A percentile compares a stretch with the other conserved stretches of the same genome.
These are phyloP conservation scores for Cutaneotrichosporon dermatis DNA, from an alignment of 1,284 basidiomycete species.

Conservation along the genomic window DNA sequence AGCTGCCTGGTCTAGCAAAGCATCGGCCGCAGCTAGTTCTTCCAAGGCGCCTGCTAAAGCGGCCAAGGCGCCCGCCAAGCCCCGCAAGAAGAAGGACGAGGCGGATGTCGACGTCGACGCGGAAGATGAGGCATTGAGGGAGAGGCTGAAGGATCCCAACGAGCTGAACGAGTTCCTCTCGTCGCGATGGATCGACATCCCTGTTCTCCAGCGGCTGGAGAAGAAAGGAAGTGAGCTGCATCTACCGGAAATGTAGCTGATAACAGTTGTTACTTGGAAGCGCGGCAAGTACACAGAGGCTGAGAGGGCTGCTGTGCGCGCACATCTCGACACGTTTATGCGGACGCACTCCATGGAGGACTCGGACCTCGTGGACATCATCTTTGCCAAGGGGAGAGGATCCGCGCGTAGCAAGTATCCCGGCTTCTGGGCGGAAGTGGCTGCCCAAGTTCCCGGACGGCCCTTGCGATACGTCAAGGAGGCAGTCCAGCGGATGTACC, in stretches of 20 bases:
- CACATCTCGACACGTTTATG: conserved; percentile 26
- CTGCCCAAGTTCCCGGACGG: conserved; percentile 34
- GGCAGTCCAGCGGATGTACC: conserved; percentile 34
- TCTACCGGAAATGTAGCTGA: conserved; percentile 2
- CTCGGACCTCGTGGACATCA: conserved; percentile 26
- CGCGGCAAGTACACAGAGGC: conserved; percentile 32
- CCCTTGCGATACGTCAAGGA: conserved; percentile 39
- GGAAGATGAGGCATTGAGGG: conserved; percentile 12
- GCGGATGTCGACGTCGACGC: conserved; percentile 13
- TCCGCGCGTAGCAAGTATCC: conserved; percentile 24
- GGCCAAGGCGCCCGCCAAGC: too few species aligned
- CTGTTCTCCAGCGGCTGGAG: conserved; percentile 30
- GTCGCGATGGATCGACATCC: conserved; percentile 25
- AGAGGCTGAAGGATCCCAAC: conserved; percentile 8
- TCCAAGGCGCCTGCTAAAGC: too few species aligned
- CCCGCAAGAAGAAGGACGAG: not conserved
- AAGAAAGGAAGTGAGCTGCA: conserved; percentile 30
- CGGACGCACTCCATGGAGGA: conserved; percentile 21
- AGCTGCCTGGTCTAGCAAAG: too few species aligned
- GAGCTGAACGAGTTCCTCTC: conserved; percentile 33
- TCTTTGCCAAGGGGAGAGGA: conserved; percentile 28
- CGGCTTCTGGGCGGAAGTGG: conserved; percentile 38
- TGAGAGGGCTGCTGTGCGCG: conserved; percentile 28
- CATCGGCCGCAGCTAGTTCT: too few species aligned
- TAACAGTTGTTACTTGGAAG: conserved; percentile 33